phyloP scores from a whole-genome alignment of 495 filamentous ascomycete species.

The Platismatia glauca region DNA sequence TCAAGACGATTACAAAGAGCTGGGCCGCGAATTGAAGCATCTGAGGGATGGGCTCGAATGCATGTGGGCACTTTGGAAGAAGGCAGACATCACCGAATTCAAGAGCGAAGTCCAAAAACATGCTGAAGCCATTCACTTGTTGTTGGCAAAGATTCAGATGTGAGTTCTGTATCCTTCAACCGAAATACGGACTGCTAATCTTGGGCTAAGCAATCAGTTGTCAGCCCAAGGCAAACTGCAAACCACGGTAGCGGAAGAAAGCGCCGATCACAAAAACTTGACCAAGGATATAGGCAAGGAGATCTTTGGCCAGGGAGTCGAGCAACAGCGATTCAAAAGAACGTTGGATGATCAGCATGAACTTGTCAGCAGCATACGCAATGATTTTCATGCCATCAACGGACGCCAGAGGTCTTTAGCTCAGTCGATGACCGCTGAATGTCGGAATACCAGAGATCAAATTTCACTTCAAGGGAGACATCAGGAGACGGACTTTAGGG shows the following conservation, averaged over 20 bases:
- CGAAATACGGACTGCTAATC: not conserved
- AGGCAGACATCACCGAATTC: not conserved
- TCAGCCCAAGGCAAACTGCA: not conserved
- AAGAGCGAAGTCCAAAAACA: not conserved
- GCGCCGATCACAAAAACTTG: not conserved
- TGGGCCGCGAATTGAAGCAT: not conserved
- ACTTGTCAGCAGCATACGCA: not conserved
- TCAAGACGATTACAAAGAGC: not conserved
- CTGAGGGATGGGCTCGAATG: not conserved
- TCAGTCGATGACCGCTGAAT: not conserved
- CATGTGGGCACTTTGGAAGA: conserved; percentile 1
- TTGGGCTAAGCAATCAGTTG: not conserved
- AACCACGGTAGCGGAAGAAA: not conserved
- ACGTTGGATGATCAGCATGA: not conserved
- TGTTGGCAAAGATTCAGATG: not conserved
- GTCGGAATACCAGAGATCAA: not conserved
- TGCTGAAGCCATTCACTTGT: not conserved
- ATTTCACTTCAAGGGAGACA: not conserved
- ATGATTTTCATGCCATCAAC: not conserved
- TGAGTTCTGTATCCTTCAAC: not conserved
- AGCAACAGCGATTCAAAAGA: not conserved
- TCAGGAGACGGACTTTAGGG: not conserved
- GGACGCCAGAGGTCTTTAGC: not conserved
- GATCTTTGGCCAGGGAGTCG: not conserved
- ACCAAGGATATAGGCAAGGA: not conserved